phyloP scores from a whole-genome alignment of 768 basidiomycete genomes.

The Russula sp. region DNA sequence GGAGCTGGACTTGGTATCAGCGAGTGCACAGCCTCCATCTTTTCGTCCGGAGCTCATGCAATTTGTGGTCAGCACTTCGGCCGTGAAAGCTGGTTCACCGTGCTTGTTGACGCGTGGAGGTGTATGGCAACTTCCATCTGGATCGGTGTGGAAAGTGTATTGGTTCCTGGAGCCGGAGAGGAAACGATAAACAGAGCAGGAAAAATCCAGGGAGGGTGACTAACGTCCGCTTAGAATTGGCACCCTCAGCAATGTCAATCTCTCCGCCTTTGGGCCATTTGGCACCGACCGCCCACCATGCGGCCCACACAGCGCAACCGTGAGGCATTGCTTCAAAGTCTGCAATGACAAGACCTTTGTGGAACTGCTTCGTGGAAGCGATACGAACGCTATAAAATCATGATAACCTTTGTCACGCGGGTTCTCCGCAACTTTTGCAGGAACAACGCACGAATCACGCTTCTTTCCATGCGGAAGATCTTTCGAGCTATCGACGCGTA shows the following conservation, averaged over 20 bases:
- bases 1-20: neutral
- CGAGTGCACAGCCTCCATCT: conserved; percentile 3
- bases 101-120: neutral
- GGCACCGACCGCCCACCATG: neutral
- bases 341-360: neutral
- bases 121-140: neutral
- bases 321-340: conserved; percentile 12
- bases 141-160: conserved; percentile 7
- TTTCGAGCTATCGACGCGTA: neutral
- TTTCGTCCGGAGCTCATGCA: neutral
- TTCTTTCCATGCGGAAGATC: neutral
- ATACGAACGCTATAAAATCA: neutral
- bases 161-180: neutral
- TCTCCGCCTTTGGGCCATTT: conserved; percentile 7
- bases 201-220: neutral
- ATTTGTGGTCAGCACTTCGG: neutral
- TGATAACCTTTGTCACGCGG: neutral
- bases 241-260: conserved; percentile 31
- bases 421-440: no score
- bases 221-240: neutral
- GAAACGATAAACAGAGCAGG: neutral
- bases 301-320: neutral
- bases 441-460: conserved; percentile 13
- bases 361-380: neutral
- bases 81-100: neutral